Evolutionary conservation across 345 rosid species (phyloP).

Genomic region (Orychophragmus violaceus): DNA sequence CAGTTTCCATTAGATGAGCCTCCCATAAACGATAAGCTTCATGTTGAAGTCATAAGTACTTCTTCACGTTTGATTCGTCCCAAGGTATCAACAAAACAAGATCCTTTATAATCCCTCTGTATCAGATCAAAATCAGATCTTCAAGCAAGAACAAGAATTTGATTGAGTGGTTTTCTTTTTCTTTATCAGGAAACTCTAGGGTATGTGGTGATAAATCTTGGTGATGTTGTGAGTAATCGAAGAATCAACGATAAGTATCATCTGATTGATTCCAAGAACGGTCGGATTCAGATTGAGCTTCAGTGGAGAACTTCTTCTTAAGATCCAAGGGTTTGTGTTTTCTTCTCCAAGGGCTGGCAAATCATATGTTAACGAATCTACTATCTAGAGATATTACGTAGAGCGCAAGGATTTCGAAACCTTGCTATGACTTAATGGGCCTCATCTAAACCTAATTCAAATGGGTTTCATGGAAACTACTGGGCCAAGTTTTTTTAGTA

Average conservation of each 20-base stretch:
- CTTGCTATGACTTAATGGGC: background rate
- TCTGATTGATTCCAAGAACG: slow-evolving; percentile 89
- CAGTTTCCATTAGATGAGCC: background rate
- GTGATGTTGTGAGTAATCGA: slow-evolving; percentile 68
- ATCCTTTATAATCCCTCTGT: background rate
- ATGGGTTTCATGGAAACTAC: background rate
- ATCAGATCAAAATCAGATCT: too few relatives aligned
- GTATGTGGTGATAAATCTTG: slow-evolving; percentile 48
- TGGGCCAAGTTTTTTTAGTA: background rate
- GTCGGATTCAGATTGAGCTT: slow-evolving; percentile 71
- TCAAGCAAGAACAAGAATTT: background rate
- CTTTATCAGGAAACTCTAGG: slow-evolving; percentile 65
- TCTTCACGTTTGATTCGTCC: background rate
- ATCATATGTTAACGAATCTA: too few relatives aligned
- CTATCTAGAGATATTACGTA: too few relatives aligned
- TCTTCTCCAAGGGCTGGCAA: background rate
- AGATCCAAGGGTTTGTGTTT: background rate
- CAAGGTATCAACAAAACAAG: background rate
- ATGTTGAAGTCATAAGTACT: background rate
- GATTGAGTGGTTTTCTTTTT: background rate
- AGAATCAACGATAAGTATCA: slow-evolving; percentile 81
- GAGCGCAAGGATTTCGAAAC: too few relatives aligned
- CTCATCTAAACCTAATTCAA: background rate
- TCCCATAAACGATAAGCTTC: background rate
- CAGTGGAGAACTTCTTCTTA: slow-evolving; percentile 78